phyloP scores from a whole-genome alignment of 2,329 filamentous ascomycete species.

The Neonectria faginata region DNA sequence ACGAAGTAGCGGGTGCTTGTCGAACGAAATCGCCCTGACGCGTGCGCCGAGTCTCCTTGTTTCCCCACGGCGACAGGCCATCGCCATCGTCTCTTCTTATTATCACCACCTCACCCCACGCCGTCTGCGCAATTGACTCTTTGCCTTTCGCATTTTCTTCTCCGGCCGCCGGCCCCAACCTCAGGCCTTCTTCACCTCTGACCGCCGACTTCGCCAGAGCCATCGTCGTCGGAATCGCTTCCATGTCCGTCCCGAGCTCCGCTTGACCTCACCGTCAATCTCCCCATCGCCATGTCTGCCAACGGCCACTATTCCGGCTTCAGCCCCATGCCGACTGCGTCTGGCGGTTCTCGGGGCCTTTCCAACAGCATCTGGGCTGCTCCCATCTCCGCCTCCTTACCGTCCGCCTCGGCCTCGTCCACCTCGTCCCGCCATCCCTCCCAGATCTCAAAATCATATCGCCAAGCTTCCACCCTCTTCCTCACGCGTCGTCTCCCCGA shows the following conservation, averaged over 20 bases:
- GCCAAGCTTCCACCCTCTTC: slow-evolving; percentile 93
- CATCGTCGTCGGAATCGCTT: slow-evolving; percentile 29
- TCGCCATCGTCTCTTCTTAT: slow-evolving; percentile 27
- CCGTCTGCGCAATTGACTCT: slow-evolving; percentile 23
- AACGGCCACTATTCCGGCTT: slow-evolving; percentile 57
- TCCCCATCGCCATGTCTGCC: slow-evolving; percentile 56
- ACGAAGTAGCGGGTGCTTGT: slow-evolving; percentile 18
- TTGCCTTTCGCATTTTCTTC: slow-evolving; percentile 5
- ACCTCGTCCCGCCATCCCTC: slow-evolving; percentile 71
- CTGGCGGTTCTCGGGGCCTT: slow-evolving; percentile 55
- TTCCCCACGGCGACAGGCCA: slow-evolving; percentile 28
- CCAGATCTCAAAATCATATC: slow-evolving; percentile 90
- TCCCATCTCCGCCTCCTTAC: slow-evolving; percentile 63
- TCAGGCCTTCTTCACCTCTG: slow-evolving; percentile 2
- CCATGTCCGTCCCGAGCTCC: slow-evolving; percentile 30
- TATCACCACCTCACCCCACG: slow-evolving; percentile 10
- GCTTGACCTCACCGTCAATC: slow-evolving; percentile 23
- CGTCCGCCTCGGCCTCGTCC: slow-evolving; percentile 69
- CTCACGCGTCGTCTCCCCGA: slow-evolving; percentile 93
- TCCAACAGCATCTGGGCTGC: slow-evolving; percentile 67
- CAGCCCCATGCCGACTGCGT: slow-evolving; percentile 57
- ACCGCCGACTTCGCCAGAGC: slow-evolving; percentile 22
- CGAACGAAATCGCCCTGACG: slow-evolving; percentile 41
- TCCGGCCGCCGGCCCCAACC: not conserved
- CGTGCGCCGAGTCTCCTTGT: slow-evolving; percentile 40